Percentiles rank a stretch among this genome's conserved stretches.
These are phyloP conservation scores for Lathyrus sativus DNA, from an alignment of 306 rosid genomes.

Conservation along the genomic window DNA sequence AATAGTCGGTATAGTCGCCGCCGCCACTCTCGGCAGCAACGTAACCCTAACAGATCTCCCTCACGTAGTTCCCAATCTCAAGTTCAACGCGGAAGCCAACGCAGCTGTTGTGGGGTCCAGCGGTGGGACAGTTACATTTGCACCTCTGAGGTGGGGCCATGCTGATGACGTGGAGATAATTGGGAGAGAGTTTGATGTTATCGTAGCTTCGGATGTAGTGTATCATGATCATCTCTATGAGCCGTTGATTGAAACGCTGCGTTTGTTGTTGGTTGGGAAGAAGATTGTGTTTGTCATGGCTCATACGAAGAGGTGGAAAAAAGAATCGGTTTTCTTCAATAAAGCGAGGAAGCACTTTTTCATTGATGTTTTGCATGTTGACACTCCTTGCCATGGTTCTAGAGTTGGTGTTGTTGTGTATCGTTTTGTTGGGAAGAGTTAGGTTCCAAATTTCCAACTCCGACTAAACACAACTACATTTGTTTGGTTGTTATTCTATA, in stretches of 20 bases:
- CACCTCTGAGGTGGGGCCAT: slow-evolving; percentile 78
- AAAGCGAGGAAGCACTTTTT: slow-evolving; percentile 69
- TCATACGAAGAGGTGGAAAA: slow-evolving; percentile 86
- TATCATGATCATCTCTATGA: slow-evolving; percentile 81
- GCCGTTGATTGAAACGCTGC: slow-evolving; percentile 76
- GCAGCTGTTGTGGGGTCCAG: slow-evolving; percentile 42
- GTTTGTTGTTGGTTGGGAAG: slow-evolving; percentile 43
- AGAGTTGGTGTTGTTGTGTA: slow-evolving; percentile 73
- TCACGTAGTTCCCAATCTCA: slow-evolving; percentile 70
- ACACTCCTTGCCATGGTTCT: slow-evolving; percentile 57
- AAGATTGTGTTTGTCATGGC: slow-evolving; percentile 75
- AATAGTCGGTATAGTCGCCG: slow-evolving; percentile 85
- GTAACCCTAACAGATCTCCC: slow-evolving; percentile 90
- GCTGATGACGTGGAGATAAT: slow-evolving; percentile 55
- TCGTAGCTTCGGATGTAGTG: slow-evolving; percentile 86
- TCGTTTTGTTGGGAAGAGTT: slow-evolving; percentile 51
- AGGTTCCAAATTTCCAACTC: no score
- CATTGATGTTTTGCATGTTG: slow-evolving; percentile 60
- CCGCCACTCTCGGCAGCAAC: slow-evolving; percentile 58
- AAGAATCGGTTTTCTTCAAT: slow-evolving; percentile 79
- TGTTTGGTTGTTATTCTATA: no score
- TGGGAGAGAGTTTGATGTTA: slow-evolving; percentile 66
- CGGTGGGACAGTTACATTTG: slow-evolving; percentile 62
- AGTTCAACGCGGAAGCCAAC: slow-evolving; percentile 71
- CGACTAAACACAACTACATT: no score